Percentiles rank a stretch among this genome's conserved stretches.
Conservation (phyloP, 179 eudicot species). For the Silene vulgaris region DNA sequence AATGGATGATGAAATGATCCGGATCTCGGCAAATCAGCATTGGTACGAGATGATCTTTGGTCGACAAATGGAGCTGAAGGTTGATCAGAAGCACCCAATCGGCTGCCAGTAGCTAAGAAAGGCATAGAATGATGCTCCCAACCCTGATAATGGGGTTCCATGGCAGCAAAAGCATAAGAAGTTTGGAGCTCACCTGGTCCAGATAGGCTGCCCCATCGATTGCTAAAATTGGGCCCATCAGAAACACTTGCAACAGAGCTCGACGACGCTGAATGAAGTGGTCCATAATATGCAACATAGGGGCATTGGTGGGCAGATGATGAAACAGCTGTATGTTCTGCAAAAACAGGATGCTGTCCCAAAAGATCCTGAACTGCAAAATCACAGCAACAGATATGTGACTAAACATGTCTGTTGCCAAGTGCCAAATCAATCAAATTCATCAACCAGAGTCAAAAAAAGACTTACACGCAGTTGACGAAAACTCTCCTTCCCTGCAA, state of each 20-base stretch:
- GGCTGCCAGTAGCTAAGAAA: slow-evolving; percentile 42
- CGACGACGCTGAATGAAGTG: slow-evolving; percentile 64
- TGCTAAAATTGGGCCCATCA: slow-evolving; percentile 53
- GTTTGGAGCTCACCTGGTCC: slow-evolving; percentile 54
- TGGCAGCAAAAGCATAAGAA: slow-evolving; percentile 60
- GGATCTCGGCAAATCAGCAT: slow-evolving; percentile 56
- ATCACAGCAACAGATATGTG: slow-evolving; percentile 1
- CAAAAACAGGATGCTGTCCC: slow-evolving; percentile 63
- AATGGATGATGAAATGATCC: slow-evolving; percentile 60
- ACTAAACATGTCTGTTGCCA: slow-evolving; percentile 2
- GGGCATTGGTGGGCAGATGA: slow-evolving; percentile 77
- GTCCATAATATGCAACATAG: slow-evolving; percentile 73
- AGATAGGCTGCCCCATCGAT: slow-evolving; percentile 64
- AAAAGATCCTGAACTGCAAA: slow-evolving; percentile 76
- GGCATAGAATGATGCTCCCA: slow-evolving; percentile 64
- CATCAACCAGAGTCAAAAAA: background rate
- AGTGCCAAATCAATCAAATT: background rate
- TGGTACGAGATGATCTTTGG: slow-evolving; percentile 55
- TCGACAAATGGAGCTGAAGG: slow-evolving; percentile 40
- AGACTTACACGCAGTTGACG: slow-evolving; percentile 70
- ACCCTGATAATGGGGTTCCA: slow-evolving; percentile 57
- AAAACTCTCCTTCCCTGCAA: slow-evolving; percentile 74
- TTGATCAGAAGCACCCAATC: slow-evolving; percentile 56
- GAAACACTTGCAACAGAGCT: slow-evolving; percentile 46
- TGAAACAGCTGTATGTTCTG: slow-evolving; percentile 68